Evolutionary conservation across 2,329 filamentous ascomycete genomes (phyloP).

Genomic region (Cladophialophora chaetospira): DNA sequence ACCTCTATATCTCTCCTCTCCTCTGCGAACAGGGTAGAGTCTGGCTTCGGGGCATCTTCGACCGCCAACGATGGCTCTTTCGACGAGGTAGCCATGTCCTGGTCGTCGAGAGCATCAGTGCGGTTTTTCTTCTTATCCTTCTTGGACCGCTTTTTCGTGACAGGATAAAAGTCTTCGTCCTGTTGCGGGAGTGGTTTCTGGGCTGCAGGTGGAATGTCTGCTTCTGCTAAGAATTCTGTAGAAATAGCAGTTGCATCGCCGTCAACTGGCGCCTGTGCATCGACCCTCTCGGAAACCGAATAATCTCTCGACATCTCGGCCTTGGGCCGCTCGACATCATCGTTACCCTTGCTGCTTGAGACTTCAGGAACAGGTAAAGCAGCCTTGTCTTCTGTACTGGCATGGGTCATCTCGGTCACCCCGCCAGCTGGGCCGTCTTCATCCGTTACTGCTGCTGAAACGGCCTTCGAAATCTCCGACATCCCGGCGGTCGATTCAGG

Average conservation of each 20-base stretch:
- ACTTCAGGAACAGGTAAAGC: not conserved
- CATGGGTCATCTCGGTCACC: too few species aligned
- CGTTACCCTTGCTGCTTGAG: not conserved
- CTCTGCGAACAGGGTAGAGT: too few species aligned
- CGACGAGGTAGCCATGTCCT: too few species aligned
- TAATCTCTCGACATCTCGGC: not conserved
- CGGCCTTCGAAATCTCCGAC: too few species aligned
- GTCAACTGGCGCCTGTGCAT: not conserved
- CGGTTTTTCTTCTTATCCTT: slow-evolving; percentile 29
- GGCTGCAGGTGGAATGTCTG: not conserved
- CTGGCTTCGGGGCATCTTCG: too few species aligned
- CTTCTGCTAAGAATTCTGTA: not conserved
- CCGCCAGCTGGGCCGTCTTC: not conserved
- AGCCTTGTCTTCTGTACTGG: not conserved
- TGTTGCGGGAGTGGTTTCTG: not conserved
- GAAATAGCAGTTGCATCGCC: not conserved
- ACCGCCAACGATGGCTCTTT: too few species aligned
- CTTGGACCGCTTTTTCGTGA: slow-evolving; percentile 13
- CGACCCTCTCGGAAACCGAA: not conserved
- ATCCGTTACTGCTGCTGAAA: too few species aligned
- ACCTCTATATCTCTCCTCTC: too few species aligned
- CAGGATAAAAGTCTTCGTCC: slow-evolving; percentile 14
- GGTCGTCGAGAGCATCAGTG: too few species aligned
- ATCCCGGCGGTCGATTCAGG: too few species aligned
- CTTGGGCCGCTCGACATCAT: not conserved